Evolutionary conservation across 2,329 filamentous ascomycete genomes (phyloP).

Genomic region (Pseudopithomyces chartarum): DNA sequence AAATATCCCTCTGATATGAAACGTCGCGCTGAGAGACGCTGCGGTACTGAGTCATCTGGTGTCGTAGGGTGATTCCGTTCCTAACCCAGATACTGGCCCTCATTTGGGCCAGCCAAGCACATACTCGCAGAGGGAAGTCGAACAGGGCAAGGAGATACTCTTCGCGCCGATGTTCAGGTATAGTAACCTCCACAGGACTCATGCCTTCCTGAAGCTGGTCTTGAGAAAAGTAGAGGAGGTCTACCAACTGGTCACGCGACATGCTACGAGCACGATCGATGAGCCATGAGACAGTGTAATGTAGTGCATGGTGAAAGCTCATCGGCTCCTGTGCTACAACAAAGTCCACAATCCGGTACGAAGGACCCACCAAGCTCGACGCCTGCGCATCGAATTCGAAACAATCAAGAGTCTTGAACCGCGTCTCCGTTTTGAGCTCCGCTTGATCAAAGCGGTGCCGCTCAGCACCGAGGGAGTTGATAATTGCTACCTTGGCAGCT

Average conservation of each 20-base stretch:
- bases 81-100: constrained; percentile 98
- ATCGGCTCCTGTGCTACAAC: constrained; percentile 87
- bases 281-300: constrained; percentile 96
- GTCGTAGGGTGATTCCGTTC: constrained; percentile 92
- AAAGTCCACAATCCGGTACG: constrained; percentile 73
- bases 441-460: constrained; percentile 80
- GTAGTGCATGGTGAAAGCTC: constrained; percentile 95
- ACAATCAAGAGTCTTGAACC: constrained; percentile 76
- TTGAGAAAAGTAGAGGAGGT: constrained; percentile 72
- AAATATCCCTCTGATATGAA: constrained; percentile 92
- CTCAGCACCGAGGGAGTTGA: constrained; percentile 90
- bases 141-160: constrained; percentile 87
- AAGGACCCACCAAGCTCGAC: constrained; percentile 44
- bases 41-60: constrained; percentile 92
- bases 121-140: constrained; percentile 90
- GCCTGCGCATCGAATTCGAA: constrained; percentile 74
- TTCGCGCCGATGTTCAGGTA: constrained; percentile 66
- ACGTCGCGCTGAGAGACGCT: constrained; percentile 89
- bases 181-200: constrained; percentile 62
- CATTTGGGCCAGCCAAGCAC: constrained; percentile 97
- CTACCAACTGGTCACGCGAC: constrained; percentile 67
- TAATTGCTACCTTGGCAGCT: constrained; percentile 80
- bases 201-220: constrained; percentile 71
- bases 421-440: constrained; percentile 85
- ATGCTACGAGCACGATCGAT: constrained; percentile 86